Percentiles rank a stretch among this genome's conserved stretches.
phyloP scores from a whole-genome alignment of 345 rosid genomes.

The Syzygium aqueum region DNA sequence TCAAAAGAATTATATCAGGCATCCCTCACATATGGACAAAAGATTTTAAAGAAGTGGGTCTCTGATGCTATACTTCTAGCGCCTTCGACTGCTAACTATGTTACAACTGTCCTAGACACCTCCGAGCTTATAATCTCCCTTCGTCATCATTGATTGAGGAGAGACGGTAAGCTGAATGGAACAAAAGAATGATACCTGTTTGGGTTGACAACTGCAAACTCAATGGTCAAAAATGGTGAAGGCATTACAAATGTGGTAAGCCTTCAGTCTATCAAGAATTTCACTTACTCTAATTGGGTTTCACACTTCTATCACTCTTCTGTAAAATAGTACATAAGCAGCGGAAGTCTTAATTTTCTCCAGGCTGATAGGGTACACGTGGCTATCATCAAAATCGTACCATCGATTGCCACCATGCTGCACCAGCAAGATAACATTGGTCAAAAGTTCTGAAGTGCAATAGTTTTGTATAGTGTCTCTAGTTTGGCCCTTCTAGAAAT shows the following conservation, averaged over 20 bases:
- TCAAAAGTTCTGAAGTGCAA: background rate
- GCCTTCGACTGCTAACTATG: conserved; percentile 1
- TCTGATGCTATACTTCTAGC: background rate
- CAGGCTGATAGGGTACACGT: conserved; percentile 53
- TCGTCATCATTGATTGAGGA: background rate
- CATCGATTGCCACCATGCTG: conserved; percentile 90
- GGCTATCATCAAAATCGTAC: conserved; percentile 94
- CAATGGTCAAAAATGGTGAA: conserved; percentile 13
- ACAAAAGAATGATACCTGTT: conserved; percentile 6
- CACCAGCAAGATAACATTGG: conserved; percentile 4
- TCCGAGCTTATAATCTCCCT: background rate
- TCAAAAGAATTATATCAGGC: background rate
- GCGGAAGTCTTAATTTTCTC: conserved; percentile 92
- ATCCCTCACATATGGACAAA: background rate
- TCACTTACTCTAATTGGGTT: background rate
- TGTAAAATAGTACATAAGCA: conserved; percentile 93
- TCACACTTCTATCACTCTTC: conserved; percentile 56
- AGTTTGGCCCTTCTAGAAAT: background rate
- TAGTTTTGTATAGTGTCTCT: background rate
- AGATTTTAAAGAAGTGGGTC: background rate
- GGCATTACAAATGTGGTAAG: conserved; percentile 5
- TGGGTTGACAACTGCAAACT: background rate
- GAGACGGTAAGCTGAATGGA: background rate
- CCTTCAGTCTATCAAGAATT: conserved; percentile 5
- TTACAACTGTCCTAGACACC: background rate